Evolutionary conservation across 345 rosid genomes (phyloP).

Genomic region (Corymbia maculata): DNA sequence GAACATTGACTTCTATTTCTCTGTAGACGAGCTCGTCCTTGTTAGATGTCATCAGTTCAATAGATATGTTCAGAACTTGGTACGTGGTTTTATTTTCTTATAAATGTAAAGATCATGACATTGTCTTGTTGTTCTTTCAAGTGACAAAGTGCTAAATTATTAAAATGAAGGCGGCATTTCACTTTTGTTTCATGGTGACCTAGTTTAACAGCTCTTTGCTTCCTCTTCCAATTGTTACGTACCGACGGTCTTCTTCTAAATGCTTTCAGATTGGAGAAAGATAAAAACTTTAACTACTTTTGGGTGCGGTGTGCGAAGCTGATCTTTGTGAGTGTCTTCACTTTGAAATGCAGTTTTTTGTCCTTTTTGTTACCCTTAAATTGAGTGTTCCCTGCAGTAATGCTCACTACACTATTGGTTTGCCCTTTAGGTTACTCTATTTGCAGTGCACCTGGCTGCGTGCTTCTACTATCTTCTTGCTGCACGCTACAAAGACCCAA

Average conservation of each 20-base stretch:
- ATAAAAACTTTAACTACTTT: conserved; percentile 58
- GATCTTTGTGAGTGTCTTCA: conserved; percentile 41
- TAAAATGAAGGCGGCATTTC: background rate
- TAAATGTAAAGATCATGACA: background rate
- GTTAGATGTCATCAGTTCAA: background rate
- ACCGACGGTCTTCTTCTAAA: background rate
- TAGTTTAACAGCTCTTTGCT: background rate
- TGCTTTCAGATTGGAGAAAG: conserved; percentile 68
- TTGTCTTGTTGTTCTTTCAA: background rate
- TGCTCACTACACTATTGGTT: background rate
- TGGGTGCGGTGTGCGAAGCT: conserved; percentile 67
- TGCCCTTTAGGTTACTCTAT: conserved; percentile 53
- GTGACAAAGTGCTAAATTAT: background rate
- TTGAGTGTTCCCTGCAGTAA: background rate
- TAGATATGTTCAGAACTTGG: background rate
- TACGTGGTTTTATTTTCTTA: background rate
- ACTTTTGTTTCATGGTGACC: background rate
- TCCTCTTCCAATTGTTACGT: background rate
- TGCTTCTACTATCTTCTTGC: conserved; percentile 67
- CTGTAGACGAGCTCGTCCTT: background rate
- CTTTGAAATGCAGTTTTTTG: background rate
- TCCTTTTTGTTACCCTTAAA: background rate
- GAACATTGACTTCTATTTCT: background rate
- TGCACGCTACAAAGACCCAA: conserved; percentile 26
- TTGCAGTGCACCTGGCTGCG: conserved; percentile 65